These are phyloP conservation scores for Aspergillus ochraceoroseus DNA, from an alignment of 2,329 filamentous ascomycete species.

Conservation along the genomic window DNA sequence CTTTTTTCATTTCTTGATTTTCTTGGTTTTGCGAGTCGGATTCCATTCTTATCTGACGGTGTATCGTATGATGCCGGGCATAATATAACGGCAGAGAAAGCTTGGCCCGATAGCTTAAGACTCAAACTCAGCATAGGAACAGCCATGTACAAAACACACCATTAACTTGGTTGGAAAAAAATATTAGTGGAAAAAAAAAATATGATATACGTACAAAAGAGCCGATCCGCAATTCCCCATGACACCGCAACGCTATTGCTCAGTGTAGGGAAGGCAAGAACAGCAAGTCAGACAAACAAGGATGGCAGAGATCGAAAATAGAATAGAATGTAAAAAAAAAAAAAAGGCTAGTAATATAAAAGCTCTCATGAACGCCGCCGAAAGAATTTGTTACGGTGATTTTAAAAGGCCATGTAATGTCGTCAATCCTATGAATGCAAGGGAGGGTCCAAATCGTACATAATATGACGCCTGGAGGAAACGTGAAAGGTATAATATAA, in stretches of 20 bases:
- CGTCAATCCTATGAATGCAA: conserved; percentile 19
- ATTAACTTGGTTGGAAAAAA: no score
- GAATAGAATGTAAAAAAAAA: conserved; percentile 14
- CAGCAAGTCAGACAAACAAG: conserved; percentile 9
- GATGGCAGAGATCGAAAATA: conserved; percentile 8
- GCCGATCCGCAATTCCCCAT: conserved; percentile 9
- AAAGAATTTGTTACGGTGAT: conserved; percentile 7
- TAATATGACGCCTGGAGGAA: conserved; percentile 1
- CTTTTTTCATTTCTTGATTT: conserved; percentile 2
- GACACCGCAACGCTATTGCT: no score
- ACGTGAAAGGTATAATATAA: not conserved
- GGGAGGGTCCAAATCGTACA: conserved; percentile 6
- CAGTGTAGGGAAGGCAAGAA: conserved; percentile 4
- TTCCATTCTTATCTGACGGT: no score
- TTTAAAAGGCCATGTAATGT: conserved; percentile 15
- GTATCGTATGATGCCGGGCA: no score
- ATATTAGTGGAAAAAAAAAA: no score
- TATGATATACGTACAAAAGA: conserved; percentile 31
- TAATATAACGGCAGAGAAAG: no score
- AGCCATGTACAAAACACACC: no score
- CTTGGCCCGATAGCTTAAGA: no score
- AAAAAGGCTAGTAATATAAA: conserved; percentile 7
- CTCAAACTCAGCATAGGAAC: no score
- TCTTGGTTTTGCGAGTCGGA: no score
- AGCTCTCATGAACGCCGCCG: conserved; percentile 18